Conservation (phyloP, 2,329 filamentous ascomycete genomes). For the Cordyceps cicadae region DNA sequence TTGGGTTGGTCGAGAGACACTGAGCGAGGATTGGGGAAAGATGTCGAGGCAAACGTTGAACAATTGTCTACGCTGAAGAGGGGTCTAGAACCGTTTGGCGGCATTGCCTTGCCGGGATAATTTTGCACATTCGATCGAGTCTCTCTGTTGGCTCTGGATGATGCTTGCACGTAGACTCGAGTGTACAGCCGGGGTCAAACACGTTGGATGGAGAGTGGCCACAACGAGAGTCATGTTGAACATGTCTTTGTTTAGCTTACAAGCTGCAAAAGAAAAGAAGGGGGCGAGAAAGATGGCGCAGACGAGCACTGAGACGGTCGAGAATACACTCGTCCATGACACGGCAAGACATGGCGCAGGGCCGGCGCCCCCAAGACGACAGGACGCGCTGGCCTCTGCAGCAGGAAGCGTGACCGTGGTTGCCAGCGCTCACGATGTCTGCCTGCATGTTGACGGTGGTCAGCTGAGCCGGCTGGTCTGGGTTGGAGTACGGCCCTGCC, state of each 20-base stretch:
- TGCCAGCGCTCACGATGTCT: background rate
- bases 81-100: background rate
- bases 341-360: background rate
- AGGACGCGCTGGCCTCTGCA: background rate
- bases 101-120: background rate
- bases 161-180: background rate
- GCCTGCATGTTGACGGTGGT: background rate
- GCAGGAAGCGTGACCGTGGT: background rate
- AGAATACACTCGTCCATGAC: background rate
- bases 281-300: background rate
- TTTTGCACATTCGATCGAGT: background rate
- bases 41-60: background rate
- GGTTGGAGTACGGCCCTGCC: too few relatives aligned
- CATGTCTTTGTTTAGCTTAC: too few relatives aligned
- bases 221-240: background rate
- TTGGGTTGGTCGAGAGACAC: background rate
- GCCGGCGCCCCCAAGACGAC: background rate
- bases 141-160: too few relatives aligned
- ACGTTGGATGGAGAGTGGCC: background rate
- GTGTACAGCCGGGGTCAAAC: background rate
- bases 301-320: background rate
- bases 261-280: background rate
- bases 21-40: background rate
- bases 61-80: background rate
- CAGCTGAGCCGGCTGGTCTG: conserved; percentile 8